Evolutionary conservation across 2,329 filamentous ascomycete genomes (phyloP), one percentile per base, ranked within the genome.

Genomic region (Paracoccidioides brasiliensis): DNA sequence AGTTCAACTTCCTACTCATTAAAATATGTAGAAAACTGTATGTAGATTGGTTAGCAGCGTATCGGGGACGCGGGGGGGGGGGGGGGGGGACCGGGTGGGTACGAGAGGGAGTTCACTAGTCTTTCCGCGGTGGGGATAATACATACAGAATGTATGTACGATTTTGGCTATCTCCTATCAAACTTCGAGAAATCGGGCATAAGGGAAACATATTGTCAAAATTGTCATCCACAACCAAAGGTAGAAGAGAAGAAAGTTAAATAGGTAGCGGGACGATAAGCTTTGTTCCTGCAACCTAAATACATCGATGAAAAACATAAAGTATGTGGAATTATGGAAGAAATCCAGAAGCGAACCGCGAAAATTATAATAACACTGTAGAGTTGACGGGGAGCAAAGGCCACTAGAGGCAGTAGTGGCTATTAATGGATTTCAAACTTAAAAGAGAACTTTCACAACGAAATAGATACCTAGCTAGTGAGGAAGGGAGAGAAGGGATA

Each of bases 301-400:
- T 52, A 52, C 22, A n/a, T 52, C 40, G 35, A 52, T 41, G 49
- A 15, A 40, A 32, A 50, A 55, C 49, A 49, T 49, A 42, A 10
- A 12, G 4, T 30, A 8, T 5, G 7, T 9, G 22, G 10, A 22
- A 14, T 46, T 32, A 3, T 4, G 12, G 40, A 41, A 41, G 12
- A 14, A 30, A 35, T 9, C 12, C 6, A 15, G 14, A 40, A 22
- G 6, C 15, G 33, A 40, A 22, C 35, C 14, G n/a, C 35, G 30
- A 35, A 54, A 22, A 12, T 4, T 15, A 5, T 2, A 7, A 49
- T 4, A 37, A 49, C 5, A 48, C 30, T n/a, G 32, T 14, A 22
- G 35, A 49, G n/a, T 3, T 6, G n/a, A 14, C 30, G 37, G n/a
- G 3, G 15, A 32, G 9, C 8, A 38, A n/a, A 41, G 22, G 37